phyloP scores from a whole-genome alignment of 164 flowering plant species.

The Kalanchoe fedtschenkoi region DNA sequence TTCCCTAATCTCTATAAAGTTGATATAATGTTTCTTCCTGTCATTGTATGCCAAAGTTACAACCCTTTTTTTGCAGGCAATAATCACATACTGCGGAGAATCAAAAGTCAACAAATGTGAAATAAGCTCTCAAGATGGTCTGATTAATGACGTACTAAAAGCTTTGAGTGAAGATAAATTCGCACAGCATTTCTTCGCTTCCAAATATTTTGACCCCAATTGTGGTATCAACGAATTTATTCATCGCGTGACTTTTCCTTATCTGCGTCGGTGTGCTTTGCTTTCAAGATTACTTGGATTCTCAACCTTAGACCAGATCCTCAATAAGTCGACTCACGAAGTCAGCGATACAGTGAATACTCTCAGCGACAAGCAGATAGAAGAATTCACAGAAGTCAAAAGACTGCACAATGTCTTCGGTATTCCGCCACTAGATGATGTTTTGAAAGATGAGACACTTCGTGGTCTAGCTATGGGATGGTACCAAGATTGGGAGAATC shows the following conservation, averaged over 20 bases:
- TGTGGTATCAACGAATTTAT: slow-evolving; percentile 35
- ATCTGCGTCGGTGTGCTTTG: slow-evolving; percentile 75
- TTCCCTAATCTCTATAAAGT: slow-evolving; percentile 1
- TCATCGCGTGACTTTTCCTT: slow-evolving; percentile 59
- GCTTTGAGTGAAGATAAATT: slow-evolving; percentile 28
- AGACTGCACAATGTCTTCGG: slow-evolving; percentile 52
- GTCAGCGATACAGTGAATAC: slow-evolving; percentile 18
- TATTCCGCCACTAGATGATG: slow-evolving; percentile 51
- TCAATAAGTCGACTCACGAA: slow-evolving; percentile 14
- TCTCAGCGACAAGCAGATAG: background rate
- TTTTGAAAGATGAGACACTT: slow-evolving; percentile 37
- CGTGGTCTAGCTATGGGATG: slow-evolving; percentile 41
- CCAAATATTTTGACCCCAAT: slow-evolving; percentile 40
- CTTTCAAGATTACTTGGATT: slow-evolving; percentile 55
- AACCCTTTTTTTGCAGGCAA: slow-evolving; percentile 39
- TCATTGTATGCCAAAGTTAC: background rate
- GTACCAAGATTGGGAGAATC: slow-evolving; percentile 49
- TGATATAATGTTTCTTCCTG: background rate
- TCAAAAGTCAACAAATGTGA: slow-evolving; percentile 16
- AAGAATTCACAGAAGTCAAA: slow-evolving; percentile 30
- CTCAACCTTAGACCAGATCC: slow-evolving; percentile 19
- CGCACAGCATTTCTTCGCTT: slow-evolving; percentile 37
- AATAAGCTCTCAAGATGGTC: slow-evolving; percentile 23
- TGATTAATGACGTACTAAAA: slow-evolving; percentile 42
- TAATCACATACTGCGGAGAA: slow-evolving; percentile 31